These are phyloP conservation scores for Durio zibethinus DNA, from an alignment of 345 rosid species.

Conservation along the genomic window DNA sequence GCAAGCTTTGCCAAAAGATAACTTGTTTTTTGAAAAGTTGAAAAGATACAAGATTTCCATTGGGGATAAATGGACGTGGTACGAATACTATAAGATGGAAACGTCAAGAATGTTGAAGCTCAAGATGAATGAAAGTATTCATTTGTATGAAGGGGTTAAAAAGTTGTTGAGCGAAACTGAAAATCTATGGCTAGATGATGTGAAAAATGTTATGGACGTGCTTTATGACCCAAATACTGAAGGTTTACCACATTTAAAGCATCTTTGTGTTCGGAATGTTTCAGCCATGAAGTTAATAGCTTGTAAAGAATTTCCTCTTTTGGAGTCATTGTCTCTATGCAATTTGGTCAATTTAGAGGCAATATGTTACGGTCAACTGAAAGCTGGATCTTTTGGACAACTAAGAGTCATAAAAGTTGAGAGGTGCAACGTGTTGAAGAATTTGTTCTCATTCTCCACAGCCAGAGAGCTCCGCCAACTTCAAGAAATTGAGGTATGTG, in stretches of 20 bases:
- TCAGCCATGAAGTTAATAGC: neutral
- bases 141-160: neutral
- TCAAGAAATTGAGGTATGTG: neutral
- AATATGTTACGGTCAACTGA: neutral
- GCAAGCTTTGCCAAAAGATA: neutral
- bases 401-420: neutral
- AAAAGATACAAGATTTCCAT: neutral
- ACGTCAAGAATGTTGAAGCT: neutral
- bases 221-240: neutral
- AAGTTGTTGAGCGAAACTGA: neutral
- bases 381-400: neutral
- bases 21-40: neutral
- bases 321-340: neutral
- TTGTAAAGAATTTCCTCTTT: neutral
- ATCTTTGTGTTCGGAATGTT: accelerated
- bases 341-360: neutral
- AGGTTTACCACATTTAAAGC: neutral
- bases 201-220: neutral
- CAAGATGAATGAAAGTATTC: neutral
- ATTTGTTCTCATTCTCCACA: neutral
- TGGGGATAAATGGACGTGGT: neutral
- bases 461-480: neutral
- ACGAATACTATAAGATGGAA: neutral
- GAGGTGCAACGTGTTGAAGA: neutral
- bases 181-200: neutral